phyloP scores from a whole-genome alignment of 129 eudicot species.

The Flaveria robusta region DNA sequence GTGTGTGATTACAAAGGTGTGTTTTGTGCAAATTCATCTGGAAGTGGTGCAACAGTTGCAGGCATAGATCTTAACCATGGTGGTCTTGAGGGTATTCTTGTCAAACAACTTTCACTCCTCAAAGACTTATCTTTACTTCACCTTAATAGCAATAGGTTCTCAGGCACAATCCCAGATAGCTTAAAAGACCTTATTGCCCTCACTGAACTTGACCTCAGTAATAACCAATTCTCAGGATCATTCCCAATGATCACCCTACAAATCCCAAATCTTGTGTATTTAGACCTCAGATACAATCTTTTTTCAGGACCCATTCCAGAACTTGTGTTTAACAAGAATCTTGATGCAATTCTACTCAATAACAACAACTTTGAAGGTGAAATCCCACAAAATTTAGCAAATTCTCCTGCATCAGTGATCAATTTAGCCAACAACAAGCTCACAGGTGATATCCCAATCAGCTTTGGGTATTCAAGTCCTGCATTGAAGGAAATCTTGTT shows the following conservation, averaged over 20 bases:
- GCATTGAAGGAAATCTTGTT: slow-evolving; percentile 58
- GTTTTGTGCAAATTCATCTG: slow-evolving; percentile 46
- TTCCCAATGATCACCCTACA: slow-evolving; percentile 52
- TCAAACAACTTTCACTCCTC: slow-evolving; percentile 59
- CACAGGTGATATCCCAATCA: slow-evolving; percentile 56
- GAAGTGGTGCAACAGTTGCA: slow-evolving; percentile 16
- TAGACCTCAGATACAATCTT: slow-evolving; percentile 74
- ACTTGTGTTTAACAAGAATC: slow-evolving; percentile 55
- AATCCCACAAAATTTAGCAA: slow-evolving; percentile 60
- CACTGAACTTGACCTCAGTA: slow-evolving; percentile 85
- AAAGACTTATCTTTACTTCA: slow-evolving; percentile 68
- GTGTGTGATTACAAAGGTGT: slow-evolving; percentile 69
- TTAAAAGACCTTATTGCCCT: slow-evolving; percentile 57
- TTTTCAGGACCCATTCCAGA: slow-evolving; percentile 78
- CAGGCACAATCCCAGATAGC: slow-evolving; percentile 63
- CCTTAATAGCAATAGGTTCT: slow-evolving; percentile 70
- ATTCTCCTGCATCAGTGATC: slow-evolving; percentile 74
- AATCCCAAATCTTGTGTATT: slow-evolving; percentile 63
- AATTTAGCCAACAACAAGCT: slow-evolving; percentile 67
- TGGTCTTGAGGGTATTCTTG: slow-evolving; percentile 61
- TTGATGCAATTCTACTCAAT: slow-evolving; percentile 88
- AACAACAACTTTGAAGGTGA: slow-evolving; percentile 63
- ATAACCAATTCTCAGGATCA: slow-evolving; percentile 70
- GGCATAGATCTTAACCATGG: slow-evolving; percentile 79
- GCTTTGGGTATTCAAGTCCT: slow-evolving; percentile 57